Evolutionary conservation across 2,329 filamentous ascomycete genomes (phyloP), one percentile per base, ranked within the genome.

Genomic region (Phialocephala sp.): DNA sequence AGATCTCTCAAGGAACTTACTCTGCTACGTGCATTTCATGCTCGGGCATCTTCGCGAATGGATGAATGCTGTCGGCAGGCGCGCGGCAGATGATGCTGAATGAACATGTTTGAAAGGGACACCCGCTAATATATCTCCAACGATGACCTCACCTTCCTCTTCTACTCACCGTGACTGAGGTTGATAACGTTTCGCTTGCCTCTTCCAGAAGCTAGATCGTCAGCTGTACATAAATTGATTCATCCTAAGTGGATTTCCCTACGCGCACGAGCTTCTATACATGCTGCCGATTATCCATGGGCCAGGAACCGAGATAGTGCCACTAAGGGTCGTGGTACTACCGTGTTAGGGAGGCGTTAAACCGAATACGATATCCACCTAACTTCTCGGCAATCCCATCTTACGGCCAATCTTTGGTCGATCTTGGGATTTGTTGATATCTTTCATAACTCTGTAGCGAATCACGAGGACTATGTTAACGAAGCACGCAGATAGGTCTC

Each of bases 11-110:
- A 15, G 36, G n/a, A 6, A 62, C 59, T 43, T 50, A 63, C 60
- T 68, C 68, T 4, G 66, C 66, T 14, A 64, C 64, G 24, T 69
- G 64, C 68, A 70, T 70, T 55, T 70, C 58, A 43, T 68, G 68
- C 66, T 70, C 68, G 50, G 64, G 55, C 68, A 68, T 70, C 8
- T 65, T 68, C 66, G 59, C 8, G 50, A 57, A 4, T n/a, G 22
- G n/a, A 14, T 47, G n/a, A 12, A 54, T 24, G 5, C 11, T 32
- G 20, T 20, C 24, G 45, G n/a, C n/a, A 50, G n/a, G 20, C 14
- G 15, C 8, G 12, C 3, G 37, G 37, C 11, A n/a, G n/a, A n/a
- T 18, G 8, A n/a, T 22, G 1, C 22, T 54, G 24, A 32, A 15
- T 54, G 24, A 50, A 39, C 4, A 24, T 24, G 6, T 15, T 24